Evolutionary conservation across 768 basidiomycete genomes (phyloP), one percentile per base, ranked within the genome.

Genomic region (Erythrobasidium yunnanense): DNA sequence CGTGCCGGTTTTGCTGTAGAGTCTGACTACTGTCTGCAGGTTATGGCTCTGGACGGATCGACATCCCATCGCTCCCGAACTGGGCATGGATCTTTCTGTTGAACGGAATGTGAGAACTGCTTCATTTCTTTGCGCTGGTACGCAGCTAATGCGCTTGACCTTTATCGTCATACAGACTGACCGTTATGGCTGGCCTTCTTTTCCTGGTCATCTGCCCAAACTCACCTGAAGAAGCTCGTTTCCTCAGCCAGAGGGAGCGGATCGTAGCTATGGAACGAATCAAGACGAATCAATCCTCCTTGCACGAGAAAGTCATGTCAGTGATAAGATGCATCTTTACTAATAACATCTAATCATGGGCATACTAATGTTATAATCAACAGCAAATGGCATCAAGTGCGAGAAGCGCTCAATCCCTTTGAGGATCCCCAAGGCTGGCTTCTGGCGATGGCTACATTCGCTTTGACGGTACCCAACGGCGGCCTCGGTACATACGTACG

Each of bases 61-160:
- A 51, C 46, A 46, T 29, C 11, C 32, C 60, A 4, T 29, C 32
- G 25, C 20, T 47, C 18, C 29, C 22, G 18, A 63, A 63, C 25
- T 63, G 60, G 60, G 60, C 60, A 32, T 63, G 60, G 60, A 63
- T 63, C 33, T 63, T 63, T 49, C n/a, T 63, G 25, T 35, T 63
- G 47, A 63, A 63, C 27, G 60, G 60, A 52, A 23, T 49, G 49
- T 51, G 13, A 51, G 49, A n/a, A n/a, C n/a, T n/a, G n/a, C n/a
- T n/a, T n/a, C n/a, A n/a, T n/a, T n/a, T n/a, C n/a, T n/a, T n/a
- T n/a, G n/a, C n/a, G n/a, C n/a, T n/a, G n/a, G n/a, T 51, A 51
- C 49, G 49, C 22, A 13, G 49, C 17, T 51, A 25, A 15, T 51
- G 38, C 8, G 25, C 22, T 51, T 25, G 17, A 25, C 11, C 22